Base-by-base conservation (phyloP, 164 flowering plant species). In the Vitis cinerea region DNA sequence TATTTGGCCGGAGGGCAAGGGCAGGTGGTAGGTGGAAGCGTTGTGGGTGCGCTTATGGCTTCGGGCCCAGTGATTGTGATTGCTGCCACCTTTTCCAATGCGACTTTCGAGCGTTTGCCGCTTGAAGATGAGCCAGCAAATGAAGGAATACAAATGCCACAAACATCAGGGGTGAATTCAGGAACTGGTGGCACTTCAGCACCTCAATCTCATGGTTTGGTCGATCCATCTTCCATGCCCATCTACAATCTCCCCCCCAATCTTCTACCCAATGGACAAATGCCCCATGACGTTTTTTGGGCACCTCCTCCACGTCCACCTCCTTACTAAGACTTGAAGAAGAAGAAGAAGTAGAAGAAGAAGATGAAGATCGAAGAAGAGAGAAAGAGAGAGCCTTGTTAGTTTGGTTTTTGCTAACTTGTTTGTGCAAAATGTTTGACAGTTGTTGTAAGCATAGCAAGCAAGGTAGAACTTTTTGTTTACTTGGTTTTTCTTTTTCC, bases 31-130 rank as follows among this genome's bases (percentile, higher is more conserved):
- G 98, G 98, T 0, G 98, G 98, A 3, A 72, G 74, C 4, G 98
- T 88, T 10, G 86, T 82, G 0, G 97, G 98, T 0, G 74, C 92
- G 16, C 76, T 94, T 8, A 75, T 87, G 58, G 98, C 98, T 0
- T 82, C 94, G 0, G 98, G 96, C 23, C 98, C 98, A 4, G 97
- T 94, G 14, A 85, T 94, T 78, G 88, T 94, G 8, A 85, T 94
- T 3, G 97, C 91, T 0, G 96, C 98, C 2, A 88, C 97, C 0
- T 94, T 88, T 72, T 70, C 80, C 0, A 94, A 94, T 77, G 94
- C 96, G 0, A 85, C 84, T 0, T 94, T 81, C 50, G 98, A 94
- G 80, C 67, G 94, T 81, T 55, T 94, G 68, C 97, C 97, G 12
- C 47, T 90, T 1, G 93, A 85, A 52, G 88, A 91, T 1, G 87